Percentiles rank a stretch among this genome's conserved stretches.
Evolutionary conservation across 139 green algal genomes (phyloP).

Genomic region (Eudorina sp.): DNA sequence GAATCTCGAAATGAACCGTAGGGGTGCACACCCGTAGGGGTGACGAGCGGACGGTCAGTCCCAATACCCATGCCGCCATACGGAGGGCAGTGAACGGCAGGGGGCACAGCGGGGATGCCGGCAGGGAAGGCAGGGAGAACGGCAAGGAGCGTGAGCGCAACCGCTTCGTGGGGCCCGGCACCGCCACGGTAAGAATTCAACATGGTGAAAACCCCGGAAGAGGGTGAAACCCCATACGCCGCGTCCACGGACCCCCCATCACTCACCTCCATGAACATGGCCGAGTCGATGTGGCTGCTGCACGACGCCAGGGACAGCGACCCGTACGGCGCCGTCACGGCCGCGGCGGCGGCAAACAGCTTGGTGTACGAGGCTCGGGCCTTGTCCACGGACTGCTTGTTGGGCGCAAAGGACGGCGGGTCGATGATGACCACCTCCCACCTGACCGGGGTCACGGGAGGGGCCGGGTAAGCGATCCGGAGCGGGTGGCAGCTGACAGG

Average conservation of each 20-base stretch:
- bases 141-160: no score
- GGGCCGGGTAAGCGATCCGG: neutral
- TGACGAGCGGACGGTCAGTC: no score
- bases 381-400: constrained; percentile 56
- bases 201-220: no score
- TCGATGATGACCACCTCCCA: constrained; percentile 60
- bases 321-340: constrained; percentile 54
- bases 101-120: no score
- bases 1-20: no score
- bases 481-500: neutral
- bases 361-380: constrained; percentile 57
- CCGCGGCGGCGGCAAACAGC: constrained; percentile 51
- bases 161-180: no score
- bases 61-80: no score
- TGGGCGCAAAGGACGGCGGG: constrained; percentile 67
- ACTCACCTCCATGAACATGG: constrained; percentile 55
- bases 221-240: no score
- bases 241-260: neutral
- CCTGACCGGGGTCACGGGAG: neutral
- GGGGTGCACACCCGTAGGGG: no score
- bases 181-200: no score
- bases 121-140: no score
- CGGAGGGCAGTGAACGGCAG: no score
- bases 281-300: constrained; percentile 60
- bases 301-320: constrained; percentile 66